Base-by-base conservation (phyloP, 805 yeast species). In the Starmerella riodocensis region DNA sequence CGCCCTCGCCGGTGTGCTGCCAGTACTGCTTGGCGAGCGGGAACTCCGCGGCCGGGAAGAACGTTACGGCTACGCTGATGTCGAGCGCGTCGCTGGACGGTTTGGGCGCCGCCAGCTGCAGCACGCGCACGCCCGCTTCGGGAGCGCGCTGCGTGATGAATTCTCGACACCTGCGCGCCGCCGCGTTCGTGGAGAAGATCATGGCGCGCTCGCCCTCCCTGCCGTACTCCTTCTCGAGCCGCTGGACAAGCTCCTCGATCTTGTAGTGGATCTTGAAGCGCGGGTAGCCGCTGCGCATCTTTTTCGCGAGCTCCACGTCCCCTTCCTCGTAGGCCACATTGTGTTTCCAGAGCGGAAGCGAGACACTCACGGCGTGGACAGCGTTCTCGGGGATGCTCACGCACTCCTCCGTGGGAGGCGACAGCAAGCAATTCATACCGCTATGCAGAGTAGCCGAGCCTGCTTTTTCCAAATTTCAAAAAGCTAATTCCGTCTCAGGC, bases 1-100 rank as follows among this genome's bases (percentile, higher is more conserved):
- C 72, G n/a, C 95, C 94, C 59, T 88, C 96, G 21, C 99, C 99
- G 0, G 94, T 66, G 54, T 86, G 95, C 58, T 88, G 96, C 98
- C 98, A 91, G 61, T 83, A 91, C 51, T 74, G 74, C 55, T 83
- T 85, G 29, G 91, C 86, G 4, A 80, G 57, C 1, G 72, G 58
- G 46, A 66, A 74, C 42, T 69, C 74, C 3, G 65, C 63, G 2
- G 64, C 58, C 2, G 82, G 82, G 53, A 79, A 81, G 45, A 91
- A 76, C n/a, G 85, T 83, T 17, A 74, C 79, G 0, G 86, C 78
- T 39, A 88, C 71, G 29, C 71, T 71, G 12, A 85, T 73, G 50
- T 77, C 86, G 21, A 74, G 63, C 45, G 49, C 40, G 22, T 43
- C 49, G n/a, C 45, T 49, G 4, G 44, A 34, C 4, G 45, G 44